Evolutionary conservation across 805 yeast species (phyloP).

Genomic region (Candida caryicola): DNA sequence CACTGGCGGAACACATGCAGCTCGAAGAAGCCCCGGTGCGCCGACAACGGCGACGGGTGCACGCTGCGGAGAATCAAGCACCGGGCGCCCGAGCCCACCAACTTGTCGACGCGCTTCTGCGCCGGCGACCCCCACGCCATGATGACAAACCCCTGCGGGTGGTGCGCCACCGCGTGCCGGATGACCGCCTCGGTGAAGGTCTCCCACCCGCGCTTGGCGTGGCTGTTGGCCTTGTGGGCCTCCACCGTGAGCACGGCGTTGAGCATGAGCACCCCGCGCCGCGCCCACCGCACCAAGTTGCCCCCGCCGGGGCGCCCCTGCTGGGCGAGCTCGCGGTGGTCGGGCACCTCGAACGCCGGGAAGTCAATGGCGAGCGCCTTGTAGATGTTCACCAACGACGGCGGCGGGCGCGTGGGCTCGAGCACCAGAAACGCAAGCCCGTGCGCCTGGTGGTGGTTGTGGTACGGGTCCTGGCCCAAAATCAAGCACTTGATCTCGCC

Average conservation of each 20-base stretch:
- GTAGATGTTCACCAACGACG: slow-evolving; percentile 84
- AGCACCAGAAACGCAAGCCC: slow-evolving; percentile 92
- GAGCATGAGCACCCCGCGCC: slow-evolving; percentile 80
- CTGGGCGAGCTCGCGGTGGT: slow-evolving; percentile 21
- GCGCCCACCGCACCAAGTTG: slow-evolving; percentile 78
- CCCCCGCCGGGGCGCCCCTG: slow-evolving; percentile 48
- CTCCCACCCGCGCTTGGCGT: slow-evolving; percentile 91
- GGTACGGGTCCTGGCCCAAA: slow-evolving; percentile 96
- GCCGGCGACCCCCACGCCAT: slow-evolving; percentile 86
- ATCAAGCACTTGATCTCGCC: slow-evolving; percentile 70
- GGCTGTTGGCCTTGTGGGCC: slow-evolving; percentile 92
- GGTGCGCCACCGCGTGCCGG: slow-evolving; percentile 46
- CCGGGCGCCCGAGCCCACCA: slow-evolving; percentile 24
- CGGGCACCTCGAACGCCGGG: slow-evolving; percentile 65
- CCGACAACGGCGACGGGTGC: slow-evolving; percentile 95
- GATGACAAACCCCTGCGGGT: slow-evolving; percentile 60
- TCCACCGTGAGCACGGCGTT: slow-evolving; percentile 89
- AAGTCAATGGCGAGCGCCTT: slow-evolving; percentile 65
- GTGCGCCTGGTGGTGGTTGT: slow-evolving; percentile 89
- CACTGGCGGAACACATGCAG: slow-evolving; percentile 70
- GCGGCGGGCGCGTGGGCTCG: slow-evolving; percentile 76
- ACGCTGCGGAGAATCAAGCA: slow-evolving; percentile 66
- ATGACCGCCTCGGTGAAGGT: slow-evolving; percentile 75
- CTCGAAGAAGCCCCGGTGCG: slow-evolving; percentile 77
- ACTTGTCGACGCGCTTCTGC: slow-evolving; percentile 42